These are phyloP conservation scores for Fusarium sp. DNA, from an alignment of 2,329 filamentous ascomycete genomes.

Conservation along the genomic window DNA sequence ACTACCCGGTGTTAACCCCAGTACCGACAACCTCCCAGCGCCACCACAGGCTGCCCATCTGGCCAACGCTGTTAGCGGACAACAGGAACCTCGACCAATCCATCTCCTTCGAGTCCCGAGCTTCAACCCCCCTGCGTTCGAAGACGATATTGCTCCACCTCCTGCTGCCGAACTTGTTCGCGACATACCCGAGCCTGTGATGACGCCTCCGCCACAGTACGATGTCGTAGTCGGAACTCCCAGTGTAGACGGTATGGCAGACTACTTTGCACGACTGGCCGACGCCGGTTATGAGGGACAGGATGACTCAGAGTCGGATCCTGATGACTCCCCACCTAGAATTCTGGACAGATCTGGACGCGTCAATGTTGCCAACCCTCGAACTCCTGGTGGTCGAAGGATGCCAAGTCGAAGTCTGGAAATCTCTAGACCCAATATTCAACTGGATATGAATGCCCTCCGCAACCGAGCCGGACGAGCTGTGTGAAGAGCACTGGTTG, in stretches of 20 bases:
- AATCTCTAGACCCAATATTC: conserved; percentile 55
- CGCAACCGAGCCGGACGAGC: conserved; percentile 41
- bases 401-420: conserved; percentile 69
- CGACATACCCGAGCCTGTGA: conserved; percentile 53
- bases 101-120: conserved; percentile 86
- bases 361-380: conserved; percentile 68
- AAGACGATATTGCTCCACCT: conserved; percentile 70
- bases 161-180: conserved; percentile 46
- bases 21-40: conserved; percentile 53
- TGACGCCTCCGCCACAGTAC: conserved; percentile 88
- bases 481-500: conserved; percentile 42
- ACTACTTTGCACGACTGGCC: conserved; percentile 86
- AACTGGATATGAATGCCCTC: conserved; percentile 44
- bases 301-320: conserved; percentile 56
- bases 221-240: conserved; percentile 78
- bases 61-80: conserved; percentile 46
- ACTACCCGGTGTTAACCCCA: conserved; percentile 55
- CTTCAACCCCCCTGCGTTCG: conserved; percentile 88
- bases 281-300: conserved; percentile 68
- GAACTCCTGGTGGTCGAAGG: conserved; percentile 64
- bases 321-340: conserved; percentile 57
- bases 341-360: conserved; percentile 64
- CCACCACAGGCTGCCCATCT: conserved; percentile 68
- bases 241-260: conserved; percentile 76
- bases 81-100: conserved; percentile 73